Percentiles rank a stretch among this genome's conserved stretches.
These are phyloP conservation scores for Annona cherimola DNA, from an alignment of 164 flowering plant species.

Conservation along the genomic window DNA sequence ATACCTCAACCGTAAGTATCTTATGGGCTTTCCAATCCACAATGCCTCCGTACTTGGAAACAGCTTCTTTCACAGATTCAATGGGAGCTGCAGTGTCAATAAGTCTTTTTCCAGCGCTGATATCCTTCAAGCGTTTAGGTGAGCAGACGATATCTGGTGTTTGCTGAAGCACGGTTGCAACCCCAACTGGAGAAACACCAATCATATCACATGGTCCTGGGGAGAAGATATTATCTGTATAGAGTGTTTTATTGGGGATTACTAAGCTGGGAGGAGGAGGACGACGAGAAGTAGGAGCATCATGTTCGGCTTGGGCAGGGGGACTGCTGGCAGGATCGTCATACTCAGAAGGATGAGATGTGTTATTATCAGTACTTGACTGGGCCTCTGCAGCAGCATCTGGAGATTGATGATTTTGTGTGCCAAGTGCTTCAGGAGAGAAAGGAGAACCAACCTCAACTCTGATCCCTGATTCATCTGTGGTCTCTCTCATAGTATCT, in stretches of 20 bases:
- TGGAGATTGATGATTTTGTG: background rate
- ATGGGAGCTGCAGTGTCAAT: conserved; percentile 85
- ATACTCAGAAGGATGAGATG: background rate
- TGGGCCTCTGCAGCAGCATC: background rate
- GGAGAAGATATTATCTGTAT: conserved; percentile 7
- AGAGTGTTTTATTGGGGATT: conserved; percentile 3
- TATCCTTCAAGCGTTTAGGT: conserved; percentile 16
- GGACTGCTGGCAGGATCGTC: conserved; percentile 9
- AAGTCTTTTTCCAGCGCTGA: conserved; percentile 28
- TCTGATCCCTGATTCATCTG: background rate
- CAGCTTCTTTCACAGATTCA: conserved; percentile 91
- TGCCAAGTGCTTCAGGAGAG: background rate
- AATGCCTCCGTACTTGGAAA: conserved; percentile 85
- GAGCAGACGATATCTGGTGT: background rate
- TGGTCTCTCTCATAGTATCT: conserved; percentile 6
- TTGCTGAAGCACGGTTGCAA: conserved; percentile 9
- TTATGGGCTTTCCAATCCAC: conserved; percentile 92
- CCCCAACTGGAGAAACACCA: conserved; percentile 17
- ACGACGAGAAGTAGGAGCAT: background rate
- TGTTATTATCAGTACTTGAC: background rate
- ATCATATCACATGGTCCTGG: conserved; percentile 14
- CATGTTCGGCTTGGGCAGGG: conserved; percentile 9
- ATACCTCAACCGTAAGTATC: conserved; percentile 71
- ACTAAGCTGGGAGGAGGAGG: too few relatives aligned
- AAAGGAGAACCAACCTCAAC: conserved; percentile 2